phyloP scores from a whole-genome alignment of 2,329 filamentous ascomycete genomes.

The Nemania serpens region DNA sequence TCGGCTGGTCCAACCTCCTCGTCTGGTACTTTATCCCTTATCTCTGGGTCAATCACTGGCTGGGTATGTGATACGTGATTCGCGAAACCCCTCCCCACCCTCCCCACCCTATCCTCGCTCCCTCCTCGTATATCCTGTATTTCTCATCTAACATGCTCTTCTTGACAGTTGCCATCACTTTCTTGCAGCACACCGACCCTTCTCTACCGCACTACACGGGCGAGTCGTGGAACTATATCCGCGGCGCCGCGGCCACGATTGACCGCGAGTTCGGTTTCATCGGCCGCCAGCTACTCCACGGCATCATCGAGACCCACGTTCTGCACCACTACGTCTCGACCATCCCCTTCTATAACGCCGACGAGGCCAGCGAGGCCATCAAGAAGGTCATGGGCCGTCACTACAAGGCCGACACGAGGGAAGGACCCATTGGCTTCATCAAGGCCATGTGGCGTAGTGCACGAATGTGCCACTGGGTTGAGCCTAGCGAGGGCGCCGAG shows the following conservation, averaged over 20 bases:
- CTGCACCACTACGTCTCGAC: conserved; percentile 96
- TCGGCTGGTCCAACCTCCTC: conserved; percentile 82
- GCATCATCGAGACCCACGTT: conserved; percentile 97
- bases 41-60: conserved; percentile 98
- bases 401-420: conserved; percentile 83
- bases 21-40: conserved; percentile 97
- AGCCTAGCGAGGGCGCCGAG: conserved; percentile 80
- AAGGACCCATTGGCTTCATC: conserved; percentile 81
- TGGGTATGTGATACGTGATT: conserved; percentile 67
- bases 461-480: conserved; percentile 95
- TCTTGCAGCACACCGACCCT: conserved; percentile 95
- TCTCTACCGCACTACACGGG: conserved; percentile 89
- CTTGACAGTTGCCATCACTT: conserved; percentile 92
- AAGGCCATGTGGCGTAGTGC: conserved; percentile 79
- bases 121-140: neutral
- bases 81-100: neutral
- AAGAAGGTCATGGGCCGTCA: conserved; percentile 93
- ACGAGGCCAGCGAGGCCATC: conserved; percentile 93
- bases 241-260: conserved; percentile 92
- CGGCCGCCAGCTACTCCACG: conserved; percentile 87
- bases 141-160: conserved; percentile 35
- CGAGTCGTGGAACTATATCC: conserved; percentile 88
- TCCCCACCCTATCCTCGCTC: neutral
- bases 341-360: conserved; percentile 96
- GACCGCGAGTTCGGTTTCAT: conserved; percentile 98